Evolutionary conservation across 768 basidiomycete genomes (phyloP).

Genomic region (Botryobasidium botryosum): DNA sequence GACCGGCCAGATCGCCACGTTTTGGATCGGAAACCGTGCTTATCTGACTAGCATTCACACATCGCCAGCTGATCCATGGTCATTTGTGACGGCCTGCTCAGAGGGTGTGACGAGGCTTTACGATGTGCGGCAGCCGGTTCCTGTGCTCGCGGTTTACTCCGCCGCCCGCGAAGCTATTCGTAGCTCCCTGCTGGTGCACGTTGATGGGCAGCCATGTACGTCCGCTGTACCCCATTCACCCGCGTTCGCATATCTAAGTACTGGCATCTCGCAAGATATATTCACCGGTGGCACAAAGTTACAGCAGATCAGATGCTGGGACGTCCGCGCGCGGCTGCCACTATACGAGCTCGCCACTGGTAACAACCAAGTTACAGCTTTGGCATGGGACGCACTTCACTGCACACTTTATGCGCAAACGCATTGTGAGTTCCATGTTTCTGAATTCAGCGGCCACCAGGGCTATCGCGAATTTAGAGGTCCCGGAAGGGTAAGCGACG

Average conservation of each 20-base stretch:
- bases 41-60: not conserved
- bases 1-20: not conserved
- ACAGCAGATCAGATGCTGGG: not conserved
- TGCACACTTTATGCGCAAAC: not conserved
- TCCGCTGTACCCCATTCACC: not conserved
- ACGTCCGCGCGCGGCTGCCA: not conserved
- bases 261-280: not conserved
- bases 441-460: not conserved
- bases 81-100: not conserved
- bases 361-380: not conserved
- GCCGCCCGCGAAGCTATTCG: not conserved
- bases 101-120: not conserved
- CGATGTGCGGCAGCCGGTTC: not conserved
- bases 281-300: not conserved
- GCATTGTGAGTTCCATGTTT: not conserved
- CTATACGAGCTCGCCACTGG: not conserved
- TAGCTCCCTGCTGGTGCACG: not conserved
- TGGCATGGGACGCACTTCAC: not conserved
- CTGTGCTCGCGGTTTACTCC: not conserved
- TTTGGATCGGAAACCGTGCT: not conserved
- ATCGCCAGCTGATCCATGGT: not conserved
- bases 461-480: not conserved
- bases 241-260: not conserved
- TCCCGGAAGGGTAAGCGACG: conserved; percentile 9
- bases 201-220: not conserved